Percentiles rank a stretch among this genome's conserved stretches.
Conservation (phyloP, 805 yeast genomes). For the Ogataea paraovalis region DNA sequence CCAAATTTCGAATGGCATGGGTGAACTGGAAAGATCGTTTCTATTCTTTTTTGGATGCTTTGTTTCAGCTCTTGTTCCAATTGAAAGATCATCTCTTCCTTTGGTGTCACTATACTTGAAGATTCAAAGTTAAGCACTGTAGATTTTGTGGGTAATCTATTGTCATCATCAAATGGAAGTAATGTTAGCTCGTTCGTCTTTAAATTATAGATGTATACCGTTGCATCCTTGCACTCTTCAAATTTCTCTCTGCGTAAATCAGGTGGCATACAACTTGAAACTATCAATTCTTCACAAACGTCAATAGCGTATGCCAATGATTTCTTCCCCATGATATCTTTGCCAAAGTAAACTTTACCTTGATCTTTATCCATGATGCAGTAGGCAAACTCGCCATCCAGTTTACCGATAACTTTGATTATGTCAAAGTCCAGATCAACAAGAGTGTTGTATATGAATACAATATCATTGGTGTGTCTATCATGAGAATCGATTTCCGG, state of each 20-base stretch:
- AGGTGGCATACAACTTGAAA: conserved; percentile 46
- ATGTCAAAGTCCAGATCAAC: conserved; percentile 32
- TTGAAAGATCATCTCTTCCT: conserved; percentile 4
- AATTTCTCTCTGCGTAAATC: conserved; percentile 33
- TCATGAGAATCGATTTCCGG: conserved; percentile 37
- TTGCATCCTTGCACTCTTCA: conserved; percentile 53
- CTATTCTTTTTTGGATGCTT: conserved; percentile 49
- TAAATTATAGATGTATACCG: conserved; percentile 42
- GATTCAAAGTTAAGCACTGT: conserved; percentile 7
- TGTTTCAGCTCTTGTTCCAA: conserved; percentile 30
- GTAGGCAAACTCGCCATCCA: conserved; percentile 85
- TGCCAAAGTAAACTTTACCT: conserved; percentile 62
- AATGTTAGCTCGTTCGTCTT: conserved; percentile 15
- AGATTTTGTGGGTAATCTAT: conserved; percentile 16
- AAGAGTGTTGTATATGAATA: conserved; percentile 41
- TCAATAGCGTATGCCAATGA: conserved; percentile 50
- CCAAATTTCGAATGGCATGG: conserved; percentile 40
- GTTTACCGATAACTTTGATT: conserved; percentile 34
- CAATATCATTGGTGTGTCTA: conserved; percentile 55
- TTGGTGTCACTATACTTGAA: not conserved
- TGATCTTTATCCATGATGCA: conserved; percentile 42
- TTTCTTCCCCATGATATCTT: conserved; percentile 80
- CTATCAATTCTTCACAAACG: conserved; percentile 32
- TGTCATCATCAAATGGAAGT: conserved; percentile 9
- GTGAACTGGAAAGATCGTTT: conserved; percentile 56